These are phyloP conservation scores for Fusarium beomiforme DNA, from an alignment of 2,329 filamentous ascomycete species.

Conservation along the genomic window DNA sequence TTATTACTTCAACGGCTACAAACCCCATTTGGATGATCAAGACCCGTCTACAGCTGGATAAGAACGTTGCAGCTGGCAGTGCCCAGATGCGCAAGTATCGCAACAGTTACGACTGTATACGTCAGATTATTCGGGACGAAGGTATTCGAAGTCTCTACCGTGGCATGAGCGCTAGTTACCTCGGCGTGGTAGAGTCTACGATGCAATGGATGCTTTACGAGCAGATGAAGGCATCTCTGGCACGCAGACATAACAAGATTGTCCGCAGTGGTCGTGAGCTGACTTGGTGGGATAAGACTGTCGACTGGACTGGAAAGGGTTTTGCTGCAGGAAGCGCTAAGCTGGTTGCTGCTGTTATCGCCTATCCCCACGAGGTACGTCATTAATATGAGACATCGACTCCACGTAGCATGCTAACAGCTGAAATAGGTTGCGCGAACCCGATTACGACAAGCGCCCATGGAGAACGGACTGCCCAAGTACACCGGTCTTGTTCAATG, in stretches of 20 bases:
- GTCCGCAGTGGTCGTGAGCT: slow-evolving; percentile 68
- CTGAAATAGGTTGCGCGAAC: slow-evolving; percentile 76
- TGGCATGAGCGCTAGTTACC: slow-evolving; percentile 89
- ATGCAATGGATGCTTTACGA: slow-evolving; percentile 96
- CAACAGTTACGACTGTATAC: slow-evolving; percentile 88
- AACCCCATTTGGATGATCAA: slow-evolving; percentile 98
- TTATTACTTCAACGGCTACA: slow-evolving; percentile 88
- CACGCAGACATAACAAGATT: slow-evolving; percentile 68
- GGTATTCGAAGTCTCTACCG: slow-evolving; percentile 86
- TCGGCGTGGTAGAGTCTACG: slow-evolving; percentile 90
- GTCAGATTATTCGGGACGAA: slow-evolving; percentile 82
- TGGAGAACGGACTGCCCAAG: slow-evolving; percentile 75
- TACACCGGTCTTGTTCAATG: slow-evolving; percentile 91
- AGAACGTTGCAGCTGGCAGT: slow-evolving; percentile 74
- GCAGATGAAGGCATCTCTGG: slow-evolving; percentile 83
- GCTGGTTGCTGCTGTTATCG: slow-evolving; percentile 82
- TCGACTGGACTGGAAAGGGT: slow-evolving; percentile 82
- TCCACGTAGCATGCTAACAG: neutral
- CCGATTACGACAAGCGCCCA: slow-evolving; percentile 84
- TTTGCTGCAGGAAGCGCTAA: slow-evolving; percentile 86
- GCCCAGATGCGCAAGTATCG: slow-evolving; percentile 74
- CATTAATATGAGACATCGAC: neutral
- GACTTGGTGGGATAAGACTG: slow-evolving; percentile 76
- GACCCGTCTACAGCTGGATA: slow-evolving; percentile 91
- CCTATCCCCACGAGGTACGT: slow-evolving; percentile 90